Conservation (phyloP, 805 yeast genomes). For the Henningerozyma blattae region DNA sequence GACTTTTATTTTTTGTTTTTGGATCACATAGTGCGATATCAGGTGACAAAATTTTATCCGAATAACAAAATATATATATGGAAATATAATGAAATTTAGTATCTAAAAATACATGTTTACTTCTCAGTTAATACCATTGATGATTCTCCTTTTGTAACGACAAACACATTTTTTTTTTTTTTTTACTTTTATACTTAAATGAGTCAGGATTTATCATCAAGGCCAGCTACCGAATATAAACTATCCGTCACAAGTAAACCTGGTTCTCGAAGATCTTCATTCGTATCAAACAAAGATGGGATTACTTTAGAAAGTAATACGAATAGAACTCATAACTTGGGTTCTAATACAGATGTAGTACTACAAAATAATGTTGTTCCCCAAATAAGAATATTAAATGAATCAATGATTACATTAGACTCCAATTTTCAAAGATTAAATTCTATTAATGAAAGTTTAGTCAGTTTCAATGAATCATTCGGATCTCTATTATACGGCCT, state of each 20-base stretch:
- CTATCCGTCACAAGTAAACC: conserved; percentile 30
- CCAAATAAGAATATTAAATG: conserved; percentile 33
- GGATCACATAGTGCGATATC: too few relatives aligned
- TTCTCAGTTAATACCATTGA: too few relatives aligned
- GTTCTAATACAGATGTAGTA: conserved; percentile 5
- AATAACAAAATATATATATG: too few relatives aligned
- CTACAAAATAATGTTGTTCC: conserved; percentile 29
- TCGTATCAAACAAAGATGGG: conserved; percentile 8
- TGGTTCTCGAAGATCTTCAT: conserved; percentile 23
- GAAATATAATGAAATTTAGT: too few relatives aligned
- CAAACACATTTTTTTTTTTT: too few relatives aligned
- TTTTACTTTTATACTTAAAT: too few relatives aligned
- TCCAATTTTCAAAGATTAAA: conserved; percentile 45
- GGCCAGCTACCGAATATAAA: conserved; percentile 25
- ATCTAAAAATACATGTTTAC: too few relatives aligned
- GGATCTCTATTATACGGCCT: conserved; percentile 69
- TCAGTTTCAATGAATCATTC: conserved; percentile 64
- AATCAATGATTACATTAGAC: conserved; percentile 43
- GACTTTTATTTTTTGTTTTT: too few relatives aligned
- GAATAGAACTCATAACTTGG: conserved; percentile 4
- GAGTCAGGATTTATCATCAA: too few relatives aligned
- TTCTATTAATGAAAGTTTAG: conserved; percentile 47
- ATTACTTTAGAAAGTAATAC: conserved; percentile 2
- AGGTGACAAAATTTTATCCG: too few relatives aligned
- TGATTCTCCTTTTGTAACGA: too few relatives aligned